phyloP scores from a whole-genome alignment of 2,329 filamentous ascomycete genomes.

The Claviceps cyperi region DNA sequence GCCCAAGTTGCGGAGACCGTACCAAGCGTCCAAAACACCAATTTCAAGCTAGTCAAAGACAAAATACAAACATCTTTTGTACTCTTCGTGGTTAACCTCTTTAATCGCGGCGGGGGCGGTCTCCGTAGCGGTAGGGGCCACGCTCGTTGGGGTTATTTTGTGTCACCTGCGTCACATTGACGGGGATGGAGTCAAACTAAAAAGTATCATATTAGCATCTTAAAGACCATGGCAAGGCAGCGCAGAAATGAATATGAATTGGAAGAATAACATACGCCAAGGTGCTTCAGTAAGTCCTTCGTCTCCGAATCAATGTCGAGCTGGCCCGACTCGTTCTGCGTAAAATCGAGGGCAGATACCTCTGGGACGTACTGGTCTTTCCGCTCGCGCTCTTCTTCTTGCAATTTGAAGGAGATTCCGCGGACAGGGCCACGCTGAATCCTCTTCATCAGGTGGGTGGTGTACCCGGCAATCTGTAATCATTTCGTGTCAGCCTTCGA shows the following conservation, averaged over 20 bases:
- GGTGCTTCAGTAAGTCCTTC: constrained; percentile 97
- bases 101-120: constrained; percentile 33
- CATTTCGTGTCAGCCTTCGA: neutral
- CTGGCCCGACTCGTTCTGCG: constrained; percentile 84
- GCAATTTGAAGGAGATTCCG: constrained; percentile 99
- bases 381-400: constrained; percentile 99
- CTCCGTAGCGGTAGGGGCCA: constrained; percentile 58
- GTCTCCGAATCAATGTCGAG: constrained; percentile 95
- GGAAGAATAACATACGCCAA: constrained; percentile 62
- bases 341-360: constrained; percentile 96
- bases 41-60: constrained; percentile 13
- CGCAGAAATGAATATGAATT: neutral
- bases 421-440: constrained; percentile 98
- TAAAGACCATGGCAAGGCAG: neutral
- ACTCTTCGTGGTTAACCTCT: neutral
- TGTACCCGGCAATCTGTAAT: constrained; percentile 84
- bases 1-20: constrained; percentile 33
- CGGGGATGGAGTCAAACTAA: constrained; percentile 92
- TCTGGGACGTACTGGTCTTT: constrained; percentile 99
- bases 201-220: constrained; percentile 14
- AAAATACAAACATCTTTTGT: no score
- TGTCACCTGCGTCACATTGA: constrained; percentile 84
- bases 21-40: constrained; percentile 30
- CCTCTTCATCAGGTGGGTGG: constrained; percentile 98
- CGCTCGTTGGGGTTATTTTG: constrained; percentile 82